Evolutionary conservation across 352 stramenopile genomes (phyloP), one percentile per base, ranked within the genome.

Genomic region (Peronospora tabacina): DNA sequence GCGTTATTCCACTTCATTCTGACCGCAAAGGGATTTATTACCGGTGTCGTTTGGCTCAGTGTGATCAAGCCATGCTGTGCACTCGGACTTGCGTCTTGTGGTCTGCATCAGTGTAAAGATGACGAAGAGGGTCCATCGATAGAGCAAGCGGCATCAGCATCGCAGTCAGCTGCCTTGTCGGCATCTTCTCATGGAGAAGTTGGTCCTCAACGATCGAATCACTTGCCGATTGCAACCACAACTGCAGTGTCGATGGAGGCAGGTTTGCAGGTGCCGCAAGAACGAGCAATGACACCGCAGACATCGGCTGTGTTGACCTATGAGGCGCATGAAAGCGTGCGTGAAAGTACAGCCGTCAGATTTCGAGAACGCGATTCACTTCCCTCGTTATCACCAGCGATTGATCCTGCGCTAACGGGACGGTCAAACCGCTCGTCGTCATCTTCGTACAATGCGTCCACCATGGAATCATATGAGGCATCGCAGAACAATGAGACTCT

Each of bases 401-500:
- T 54, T 7, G 52, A 43, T n/a, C 56, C 34, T 11, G 29, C 39
- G 5, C 49, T 38, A 29, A 55, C 36, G 22, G 45, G 39, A 35
- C 41, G 50, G 38, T 64, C 49, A n/a, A 67, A 49, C 32, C 48
- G 57, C 11, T 70, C 56, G 6, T 66, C 53, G 15, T 67, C 58
- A 0, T 64, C 62, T n/a, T 68, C 58, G 3, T 62, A 59, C 20
- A 54, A 64, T 13, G 52, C 41, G 3, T 71, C 58, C 7, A 61
- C 61, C 1, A 24, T 64, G 16, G 52, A 51, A 7, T 69, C 60
- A 20, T 65, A 67, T 32, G 75, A 73, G 55, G 62, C 63, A 12
- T 81, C 74, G 17, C 74, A 84, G 49, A 85, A 79, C 44, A 82
- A 84, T 48, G 74, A 85, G 61, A 86, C 74, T 8, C 62, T 88